Percentiles rank a stretch among this genome's conserved stretches.
Evolutionary conservation across 176 grass and related monocot species (phyloP).

Genomic region (Bothriochloa decipiens): DNA sequence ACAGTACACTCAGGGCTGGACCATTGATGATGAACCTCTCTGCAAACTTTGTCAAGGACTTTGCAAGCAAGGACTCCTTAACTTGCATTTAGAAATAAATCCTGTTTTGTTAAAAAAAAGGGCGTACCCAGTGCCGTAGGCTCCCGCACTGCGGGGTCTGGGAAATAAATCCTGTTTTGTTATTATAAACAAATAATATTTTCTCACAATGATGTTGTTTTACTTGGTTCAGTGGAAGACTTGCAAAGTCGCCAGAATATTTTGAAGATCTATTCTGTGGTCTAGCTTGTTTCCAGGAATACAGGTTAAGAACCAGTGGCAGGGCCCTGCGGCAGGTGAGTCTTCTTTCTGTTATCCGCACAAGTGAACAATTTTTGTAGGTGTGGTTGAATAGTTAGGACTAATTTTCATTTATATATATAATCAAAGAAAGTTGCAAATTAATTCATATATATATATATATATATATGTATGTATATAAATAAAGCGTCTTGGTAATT

Average conservation of each 20-base stretch:
- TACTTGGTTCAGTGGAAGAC: slow-evolving; percentile 62
- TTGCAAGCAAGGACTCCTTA: slow-evolving; percentile 67
- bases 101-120: background rate
- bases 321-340: slow-evolving; percentile 77
- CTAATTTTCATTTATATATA: slow-evolving; percentile 1
- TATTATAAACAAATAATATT: slow-evolving; percentile 1
- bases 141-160: no score
- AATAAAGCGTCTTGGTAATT: slow-evolving; percentile 36
- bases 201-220: slow-evolving; percentile 25
- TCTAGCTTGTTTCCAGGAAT: slow-evolving; percentile 78
- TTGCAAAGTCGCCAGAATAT: slow-evolving; percentile 94
- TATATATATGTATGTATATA: background rate
- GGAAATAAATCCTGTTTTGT: slow-evolving; percentile 12
- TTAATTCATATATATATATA: background rate
- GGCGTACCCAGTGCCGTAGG: no score
- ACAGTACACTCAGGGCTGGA: slow-evolving; percentile 84
- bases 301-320: slow-evolving; percentile 74
- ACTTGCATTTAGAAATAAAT: slow-evolving; percentile 33
- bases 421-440: slow-evolving; percentile 19
- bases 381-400: background rate
- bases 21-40: slow-evolving; percentile 67
- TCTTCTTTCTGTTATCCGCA: slow-evolving; percentile 19
- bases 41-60: slow-evolving; percentile 89
- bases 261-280: slow-evolving; percentile 97
- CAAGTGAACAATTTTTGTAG: slow-evolving; percentile 1